Conservation (phyloP, 2,329 filamentous ascomycete genomes). For the Aphanocladium album region DNA sequence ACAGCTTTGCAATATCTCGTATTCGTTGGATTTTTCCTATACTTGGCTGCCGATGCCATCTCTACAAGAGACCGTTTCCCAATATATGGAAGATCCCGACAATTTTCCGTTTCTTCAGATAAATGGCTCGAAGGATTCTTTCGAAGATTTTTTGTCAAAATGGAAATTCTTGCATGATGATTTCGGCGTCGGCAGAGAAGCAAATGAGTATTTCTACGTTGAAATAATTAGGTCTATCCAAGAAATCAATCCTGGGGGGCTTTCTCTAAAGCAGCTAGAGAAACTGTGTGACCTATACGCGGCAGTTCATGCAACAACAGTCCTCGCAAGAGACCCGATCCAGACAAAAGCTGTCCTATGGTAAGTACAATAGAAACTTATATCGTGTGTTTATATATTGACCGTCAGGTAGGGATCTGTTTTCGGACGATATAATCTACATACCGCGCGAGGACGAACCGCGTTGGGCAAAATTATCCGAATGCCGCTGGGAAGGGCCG, state of each 20-base stretch:
- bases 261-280: neutral
- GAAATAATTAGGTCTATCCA: too few relatives aligned
- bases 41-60: neutral
- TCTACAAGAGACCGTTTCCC: neutral
- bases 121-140: neutral
- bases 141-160: neutral
- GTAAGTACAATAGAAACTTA: neutral
- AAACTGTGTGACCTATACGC: neutral
- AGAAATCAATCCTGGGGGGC: too few relatives aligned
- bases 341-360: too few relatives aligned
- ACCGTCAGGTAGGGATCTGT: neutral
- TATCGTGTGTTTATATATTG: too few relatives aligned
- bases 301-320: neutral
- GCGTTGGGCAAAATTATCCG: neutral
- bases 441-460: neutral
- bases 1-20: neutral
- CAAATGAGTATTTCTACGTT: too few relatives aligned
- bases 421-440: neutral
- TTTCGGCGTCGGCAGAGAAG: too few relatives aligned
- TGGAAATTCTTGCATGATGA: too few relatives aligned
- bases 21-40: neutral
- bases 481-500: neutral
- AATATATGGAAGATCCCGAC: neutral
- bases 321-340: neutral
- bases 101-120: slow-evolving; percentile 13